These are phyloP conservation scores for Colletotrichum chlorophyti DNA, from an alignment of 2,329 filamentous ascomycete species.

Conservation along the genomic window DNA sequence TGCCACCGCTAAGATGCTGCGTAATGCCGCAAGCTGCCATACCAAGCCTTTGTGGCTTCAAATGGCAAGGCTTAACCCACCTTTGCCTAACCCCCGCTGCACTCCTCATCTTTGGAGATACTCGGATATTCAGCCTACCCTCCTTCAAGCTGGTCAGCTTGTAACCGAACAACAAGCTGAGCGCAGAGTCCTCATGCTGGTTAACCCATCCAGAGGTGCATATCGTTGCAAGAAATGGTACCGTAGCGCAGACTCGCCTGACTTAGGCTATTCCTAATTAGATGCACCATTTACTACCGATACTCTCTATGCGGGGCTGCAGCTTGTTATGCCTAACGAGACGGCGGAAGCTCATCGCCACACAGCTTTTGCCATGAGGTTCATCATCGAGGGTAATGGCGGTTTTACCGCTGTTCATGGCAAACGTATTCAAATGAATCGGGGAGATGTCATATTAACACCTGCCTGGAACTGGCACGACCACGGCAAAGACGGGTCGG, in stretches of 20 bases:
- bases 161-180: constrained; percentile 43
- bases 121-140: constrained; percentile 38
- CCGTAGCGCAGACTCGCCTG: too few relatives aligned
- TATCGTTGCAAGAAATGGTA: too few relatives aligned
- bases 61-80: constrained; percentile 51
- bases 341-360: constrained; percentile 59
- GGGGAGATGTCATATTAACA: constrained; percentile 61
- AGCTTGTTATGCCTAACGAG: constrained; percentile 61
- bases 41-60: constrained; percentile 50
- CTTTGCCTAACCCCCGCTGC: constrained; percentile 48
- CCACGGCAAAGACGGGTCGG: constrained; percentile 59
- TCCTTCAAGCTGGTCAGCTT: constrained; percentile 40
- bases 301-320: constrained; percentile 60
- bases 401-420: constrained; percentile 64
- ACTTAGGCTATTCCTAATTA: constrained; percentile 23
- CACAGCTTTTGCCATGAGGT: constrained; percentile 59
- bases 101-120: constrained; percentile 43
- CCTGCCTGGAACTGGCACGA: constrained; percentile 64
- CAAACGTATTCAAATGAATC: constrained; percentile 52
- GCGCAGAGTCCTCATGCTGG: constrained; percentile 44
- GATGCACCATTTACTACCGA: constrained; percentile 61
- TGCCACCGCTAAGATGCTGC: constrained; percentile 6
- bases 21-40: constrained; percentile 22
- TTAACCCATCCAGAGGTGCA: constrained; percentile 40
- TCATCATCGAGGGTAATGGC: constrained; percentile 60